These are phyloP conservation scores for Castanea crenata DNA, from an alignment of 306 rosid species.

Conservation along the genomic window DNA sequence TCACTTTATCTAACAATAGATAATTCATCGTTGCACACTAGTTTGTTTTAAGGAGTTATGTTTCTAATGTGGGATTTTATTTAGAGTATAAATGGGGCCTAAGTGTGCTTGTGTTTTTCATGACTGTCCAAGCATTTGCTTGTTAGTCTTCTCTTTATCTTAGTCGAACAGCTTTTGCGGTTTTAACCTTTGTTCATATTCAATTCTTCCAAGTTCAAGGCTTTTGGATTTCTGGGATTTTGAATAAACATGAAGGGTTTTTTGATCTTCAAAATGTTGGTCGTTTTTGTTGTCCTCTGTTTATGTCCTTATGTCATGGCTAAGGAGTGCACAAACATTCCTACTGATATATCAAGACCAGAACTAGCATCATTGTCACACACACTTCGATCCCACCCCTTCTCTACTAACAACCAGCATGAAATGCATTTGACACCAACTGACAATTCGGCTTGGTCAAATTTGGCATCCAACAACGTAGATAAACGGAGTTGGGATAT, in stretches of 20 bases:
- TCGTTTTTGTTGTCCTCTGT: slow-evolving; percentile 15
- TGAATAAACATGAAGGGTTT: slow-evolving; percentile 33
- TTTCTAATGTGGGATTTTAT: too few relatives aligned
- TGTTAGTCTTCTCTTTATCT: too few relatives aligned
- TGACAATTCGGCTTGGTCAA: slow-evolving; percentile 68
- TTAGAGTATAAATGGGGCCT: too few relatives aligned
- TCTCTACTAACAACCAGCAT: slow-evolving; percentile 40
- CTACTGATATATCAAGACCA: slow-evolving; percentile 26
- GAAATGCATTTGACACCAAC: slow-evolving; percentile 67
- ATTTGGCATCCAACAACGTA: slow-evolving; percentile 44
- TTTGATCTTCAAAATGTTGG: slow-evolving; percentile 18
- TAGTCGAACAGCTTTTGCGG: neutral
- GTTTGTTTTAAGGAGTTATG: too few relatives aligned
- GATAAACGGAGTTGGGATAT: slow-evolving; percentile 51
- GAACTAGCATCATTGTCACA: slow-evolving; percentile 37
- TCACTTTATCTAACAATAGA: too few relatives aligned
- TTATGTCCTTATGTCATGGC: slow-evolving; percentile 32
- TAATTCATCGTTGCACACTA: too few relatives aligned
- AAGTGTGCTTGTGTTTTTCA: too few relatives aligned
- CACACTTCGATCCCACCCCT: slow-evolving; percentile 34
- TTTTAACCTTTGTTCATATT: neutral
- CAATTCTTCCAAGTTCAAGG: neutral
- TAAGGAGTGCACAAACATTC: slow-evolving; percentile 70
- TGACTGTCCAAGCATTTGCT: too few relatives aligned
- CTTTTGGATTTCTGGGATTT: neutral